These are phyloP conservation scores for Coemansia sp. DNA, from an alignment of 192 early-diverging fungal species.

Conservation along the genomic window DNA sequence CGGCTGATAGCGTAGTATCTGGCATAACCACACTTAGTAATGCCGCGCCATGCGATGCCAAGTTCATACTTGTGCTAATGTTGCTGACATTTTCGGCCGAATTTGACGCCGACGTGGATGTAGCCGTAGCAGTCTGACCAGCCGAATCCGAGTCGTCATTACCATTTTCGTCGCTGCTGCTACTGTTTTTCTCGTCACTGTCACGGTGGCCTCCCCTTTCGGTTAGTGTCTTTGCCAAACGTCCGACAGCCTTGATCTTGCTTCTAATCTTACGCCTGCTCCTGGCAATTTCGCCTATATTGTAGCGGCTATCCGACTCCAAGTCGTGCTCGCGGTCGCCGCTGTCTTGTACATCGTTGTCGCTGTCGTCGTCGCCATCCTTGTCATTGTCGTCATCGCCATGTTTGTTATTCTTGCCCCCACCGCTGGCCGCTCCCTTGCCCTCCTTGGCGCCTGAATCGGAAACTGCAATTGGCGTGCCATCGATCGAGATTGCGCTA, in stretches of 20 bases:
- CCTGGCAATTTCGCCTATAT: conserved; percentile 8
- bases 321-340: conserved; percentile 17
- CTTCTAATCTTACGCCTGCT: conserved; percentile 8
- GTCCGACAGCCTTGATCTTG: conserved; percentile 8
- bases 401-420: conserved; percentile 13
- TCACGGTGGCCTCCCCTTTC: background rate
- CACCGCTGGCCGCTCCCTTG: conserved; percentile 11
- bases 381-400: conserved; percentile 20
- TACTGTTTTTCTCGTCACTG: background rate
- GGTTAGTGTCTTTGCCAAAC: background rate
- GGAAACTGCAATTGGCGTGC: conserved; percentile 23
- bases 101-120: background rate
- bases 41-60: background rate
- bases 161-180: background rate
- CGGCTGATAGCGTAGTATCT: background rate
- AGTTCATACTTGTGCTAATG: conserved; percentile 3
- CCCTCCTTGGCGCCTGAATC: conserved; percentile 4
- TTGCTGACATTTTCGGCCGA: background rate
- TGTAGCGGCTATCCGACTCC: conserved; percentile 19
- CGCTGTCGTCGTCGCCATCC: conserved; percentile 20
- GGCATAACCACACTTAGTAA: background rate
- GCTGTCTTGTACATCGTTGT: conserved; percentile 6
- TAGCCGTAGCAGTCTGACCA: background rate
- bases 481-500: conserved; percentile 47
- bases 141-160: background rate